Conservation (phyloP, 148 eudicot species). For the Euryodendron excelsum region DNA sequence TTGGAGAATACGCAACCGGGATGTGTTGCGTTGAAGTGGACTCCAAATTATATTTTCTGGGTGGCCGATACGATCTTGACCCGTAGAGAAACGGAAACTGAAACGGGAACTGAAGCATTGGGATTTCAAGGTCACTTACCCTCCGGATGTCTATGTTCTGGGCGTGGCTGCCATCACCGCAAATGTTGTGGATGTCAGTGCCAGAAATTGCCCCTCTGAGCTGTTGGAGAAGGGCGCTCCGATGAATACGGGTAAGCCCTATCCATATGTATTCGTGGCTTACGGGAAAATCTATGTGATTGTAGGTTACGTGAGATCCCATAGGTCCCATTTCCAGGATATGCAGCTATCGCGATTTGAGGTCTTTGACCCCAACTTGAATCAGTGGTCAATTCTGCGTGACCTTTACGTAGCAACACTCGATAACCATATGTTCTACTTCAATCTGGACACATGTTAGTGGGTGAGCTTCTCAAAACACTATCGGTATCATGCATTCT, state of each 20-base stretch:
- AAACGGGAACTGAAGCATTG: no score
- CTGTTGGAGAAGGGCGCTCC: neutral
- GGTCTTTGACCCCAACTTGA: no score
- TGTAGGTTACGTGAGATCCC: neutral
- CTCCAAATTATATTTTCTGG: neutral
- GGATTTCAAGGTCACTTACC: neutral
- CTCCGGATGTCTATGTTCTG: neutral
- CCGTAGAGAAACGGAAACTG: no score
- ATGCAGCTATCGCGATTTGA: neutral
- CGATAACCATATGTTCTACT: no score
- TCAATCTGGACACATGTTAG: no score
- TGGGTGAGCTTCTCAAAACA: no score
- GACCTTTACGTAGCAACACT: no score
- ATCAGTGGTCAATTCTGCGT: no score
- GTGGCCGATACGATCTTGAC: neutral
- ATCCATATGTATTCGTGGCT: neutral
- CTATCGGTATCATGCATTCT: no score
- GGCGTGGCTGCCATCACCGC: neutral
- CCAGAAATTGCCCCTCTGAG: neutral
- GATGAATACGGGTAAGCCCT: neutral
- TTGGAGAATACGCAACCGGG: neutral
- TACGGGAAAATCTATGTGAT: neutral
- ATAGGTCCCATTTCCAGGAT: neutral
- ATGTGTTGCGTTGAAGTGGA: neutral
- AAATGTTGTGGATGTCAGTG: no score